Evolutionary conservation across 2,329 filamentous ascomycete species (phyloP).

Genomic region (Aspergillus quadricinctus): DNA sequence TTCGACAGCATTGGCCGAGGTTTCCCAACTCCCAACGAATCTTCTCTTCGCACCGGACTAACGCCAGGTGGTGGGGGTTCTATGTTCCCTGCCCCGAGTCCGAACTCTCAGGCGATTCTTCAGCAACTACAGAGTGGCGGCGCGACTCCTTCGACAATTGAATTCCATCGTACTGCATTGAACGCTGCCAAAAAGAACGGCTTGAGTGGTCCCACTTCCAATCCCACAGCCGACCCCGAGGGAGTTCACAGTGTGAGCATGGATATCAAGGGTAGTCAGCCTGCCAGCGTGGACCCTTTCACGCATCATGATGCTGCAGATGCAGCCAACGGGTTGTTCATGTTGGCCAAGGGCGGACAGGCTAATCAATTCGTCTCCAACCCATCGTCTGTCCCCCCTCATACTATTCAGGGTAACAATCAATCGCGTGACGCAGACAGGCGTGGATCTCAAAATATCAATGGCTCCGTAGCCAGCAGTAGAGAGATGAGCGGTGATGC

Average conservation of each 20-base stretch:
- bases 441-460: slow-evolving; percentile 39
- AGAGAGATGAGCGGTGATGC: slow-evolving; percentile 66
- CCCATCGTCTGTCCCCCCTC: slow-evolving; percentile 48
- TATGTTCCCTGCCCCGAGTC: slow-evolving; percentile 92
- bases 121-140: slow-evolving; percentile 73
- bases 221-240: slow-evolving; percentile 38
- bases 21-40: slow-evolving; percentile 95
- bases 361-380: slow-evolving; percentile 50
- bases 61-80: slow-evolving; percentile 93
- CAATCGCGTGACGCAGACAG: slow-evolving; percentile 44
- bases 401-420: slow-evolving; percentile 51
- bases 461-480: slow-evolving; percentile 51
- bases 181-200: slow-evolving; percentile 65
- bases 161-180: slow-evolving; percentile 91
- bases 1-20: slow-evolving; percentile 81
- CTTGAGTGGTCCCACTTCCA: slow-evolving; percentile 40
- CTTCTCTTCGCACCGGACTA: slow-evolving; percentile 81
- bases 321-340: slow-evolving; percentile 88
- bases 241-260: slow-evolving; percentile 36
- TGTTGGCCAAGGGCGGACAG: slow-evolving; percentile 68
- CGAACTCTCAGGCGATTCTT: slow-evolving; percentile 78
- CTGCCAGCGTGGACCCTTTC: slow-evolving; percentile 61
- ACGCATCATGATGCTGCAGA: slow-evolving; percentile 88
- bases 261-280: slow-evolving; percentile 42
- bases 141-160: slow-evolving; percentile 82